A percentile compares a stretch with the other conserved stretches of the same genome.
Evolutionary conservation across 495 filamentous ascomycete genomes (phyloP).

Genomic region (Trichoderma erinaceum): DNA sequence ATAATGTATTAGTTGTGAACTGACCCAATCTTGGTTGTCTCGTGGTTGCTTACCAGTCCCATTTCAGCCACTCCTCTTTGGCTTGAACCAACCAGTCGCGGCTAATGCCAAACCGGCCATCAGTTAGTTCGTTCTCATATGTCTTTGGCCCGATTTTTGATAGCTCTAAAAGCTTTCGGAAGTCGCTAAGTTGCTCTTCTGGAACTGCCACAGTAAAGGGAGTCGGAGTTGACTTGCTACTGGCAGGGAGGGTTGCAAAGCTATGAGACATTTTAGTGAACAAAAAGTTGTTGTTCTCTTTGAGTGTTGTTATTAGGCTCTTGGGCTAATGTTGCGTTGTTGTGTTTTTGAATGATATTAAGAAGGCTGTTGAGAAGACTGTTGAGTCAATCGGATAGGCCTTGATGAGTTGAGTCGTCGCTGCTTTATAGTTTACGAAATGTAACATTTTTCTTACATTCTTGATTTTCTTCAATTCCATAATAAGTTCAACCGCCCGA

Average conservation of each 20-base stretch:
- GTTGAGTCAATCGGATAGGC: no score
- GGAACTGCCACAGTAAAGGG: constrained; percentile 14
- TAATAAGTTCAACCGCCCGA: no score
- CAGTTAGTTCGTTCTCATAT: constrained; percentile 40
- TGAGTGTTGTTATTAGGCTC: not conserved
- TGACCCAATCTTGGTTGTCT: no score
- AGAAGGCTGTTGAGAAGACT: not conserved
- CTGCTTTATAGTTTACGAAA: no score
- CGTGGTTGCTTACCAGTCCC: constrained; percentile 28
- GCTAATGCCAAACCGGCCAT: constrained; percentile 46
- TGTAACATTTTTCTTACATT: no score
- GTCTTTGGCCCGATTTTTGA: constrained; percentile 47
- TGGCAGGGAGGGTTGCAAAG: constrained; percentile 15
- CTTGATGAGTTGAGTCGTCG: no score
- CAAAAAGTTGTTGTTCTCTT: not conserved
- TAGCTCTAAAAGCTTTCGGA: constrained; percentile 43
- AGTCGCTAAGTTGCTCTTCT: constrained; percentile 40
- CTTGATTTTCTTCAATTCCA: no score
- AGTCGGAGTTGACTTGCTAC: constrained; percentile 14
- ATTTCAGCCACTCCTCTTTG: constrained; percentile 44
- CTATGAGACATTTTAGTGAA: constrained; percentile 6
- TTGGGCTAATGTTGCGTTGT: not conserved
- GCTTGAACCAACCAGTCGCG: constrained; percentile 46
- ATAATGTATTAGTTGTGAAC: not conserved
- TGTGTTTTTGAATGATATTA: not conserved